Percentiles rank a stretch among this genome's conserved stretches.
Conservation (phyloP, 1,284 basidiomycete species). For the Leccinum fuscescens region DNA sequence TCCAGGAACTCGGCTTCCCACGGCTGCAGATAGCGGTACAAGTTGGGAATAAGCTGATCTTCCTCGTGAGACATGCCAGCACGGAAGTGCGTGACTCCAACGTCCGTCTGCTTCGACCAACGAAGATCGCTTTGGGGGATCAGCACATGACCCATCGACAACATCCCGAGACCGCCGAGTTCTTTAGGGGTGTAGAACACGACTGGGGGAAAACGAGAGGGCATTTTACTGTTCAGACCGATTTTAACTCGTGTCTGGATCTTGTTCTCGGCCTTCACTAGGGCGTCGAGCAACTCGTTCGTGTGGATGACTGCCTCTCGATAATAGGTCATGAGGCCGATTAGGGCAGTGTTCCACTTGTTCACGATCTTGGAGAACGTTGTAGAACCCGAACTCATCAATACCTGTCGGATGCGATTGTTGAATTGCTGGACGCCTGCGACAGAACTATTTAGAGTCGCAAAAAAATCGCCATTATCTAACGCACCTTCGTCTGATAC, state of each 20-base stretch:
- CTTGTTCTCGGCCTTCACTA: constrained; percentile 98
- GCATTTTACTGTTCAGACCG: constrained; percentile 98
- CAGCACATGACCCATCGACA: constrained; percentile 98
- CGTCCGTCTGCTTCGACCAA: constrained; percentile 98
- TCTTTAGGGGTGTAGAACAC: constrained; percentile 98
- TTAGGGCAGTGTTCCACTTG: constrained; percentile 97
- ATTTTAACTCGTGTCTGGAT: constrained; percentile 99
- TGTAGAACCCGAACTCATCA: constrained; percentile 98
- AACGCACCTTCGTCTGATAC: constrained; percentile 87
- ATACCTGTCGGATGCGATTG: constrained; percentile 66
- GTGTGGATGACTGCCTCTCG: constrained; percentile 99
- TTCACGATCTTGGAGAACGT: constrained; percentile 99
- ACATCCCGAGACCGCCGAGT: constrained; percentile 96
- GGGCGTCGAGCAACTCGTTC: constrained; percentile 88
- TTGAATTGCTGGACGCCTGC: constrained; percentile 91
- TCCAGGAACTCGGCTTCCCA: constrained; percentile 99
- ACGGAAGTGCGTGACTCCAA: constrained; percentile 95
- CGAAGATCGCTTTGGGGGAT: constrained; percentile 97
- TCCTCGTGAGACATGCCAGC: constrained; percentile 96
- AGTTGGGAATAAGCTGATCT: constrained; percentile 92
- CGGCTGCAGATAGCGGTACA: constrained; percentile 97
- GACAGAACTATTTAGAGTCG: constrained; percentile 19
- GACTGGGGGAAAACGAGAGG: constrained; percentile 95
- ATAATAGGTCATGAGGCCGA: constrained; percentile 97
- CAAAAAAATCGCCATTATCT: not conserved